Evolutionary conservation across 352 stramenopile species (phyloP).

Genomic region (Phytophthora crassamura): DNA sequence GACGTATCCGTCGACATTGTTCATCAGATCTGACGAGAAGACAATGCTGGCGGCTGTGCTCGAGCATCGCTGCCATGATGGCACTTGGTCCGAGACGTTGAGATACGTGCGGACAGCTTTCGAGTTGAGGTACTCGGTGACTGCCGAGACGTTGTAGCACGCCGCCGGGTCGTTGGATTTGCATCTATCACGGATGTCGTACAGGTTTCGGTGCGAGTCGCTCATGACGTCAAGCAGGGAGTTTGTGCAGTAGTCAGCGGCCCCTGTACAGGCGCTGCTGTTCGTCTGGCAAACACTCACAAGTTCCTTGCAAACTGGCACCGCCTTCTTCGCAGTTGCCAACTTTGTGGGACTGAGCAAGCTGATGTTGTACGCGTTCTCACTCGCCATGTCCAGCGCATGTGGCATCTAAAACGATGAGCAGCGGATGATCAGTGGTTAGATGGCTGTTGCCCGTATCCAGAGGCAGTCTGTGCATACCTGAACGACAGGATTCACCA

Average conservation of each 20-base stretch:
- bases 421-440: slow-evolving; percentile 18
- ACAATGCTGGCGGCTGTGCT: slow-evolving; percentile 79
- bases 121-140: slow-evolving; percentile 69
- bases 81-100: slow-evolving; percentile 36
- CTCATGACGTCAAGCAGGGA: slow-evolving; percentile 22
- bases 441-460: too few relatives aligned
- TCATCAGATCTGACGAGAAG: slow-evolving; percentile 59
- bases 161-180: slow-evolving; percentile 13
- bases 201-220: slow-evolving; percentile 46
- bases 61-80: slow-evolving; percentile 90
- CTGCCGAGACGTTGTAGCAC: slow-evolving; percentile 26
- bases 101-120: slow-evolving; percentile 42
- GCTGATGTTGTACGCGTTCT: slow-evolving; percentile 62
- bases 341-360: slow-evolving; percentile 40
- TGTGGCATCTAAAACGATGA: slow-evolving; percentile 38
- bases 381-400: slow-evolving; percentile 46
- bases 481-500: slow-evolving; percentile 54
- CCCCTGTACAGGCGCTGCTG: slow-evolving; percentile 24
- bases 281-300: slow-evolving; percentile 36
- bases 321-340: slow-evolving; percentile 28
- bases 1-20: slow-evolving; percentile 31
- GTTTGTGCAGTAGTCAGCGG: slow-evolving; percentile 24
- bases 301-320: slow-evolving; percentile 37
- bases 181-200: slow-evolving; percentile 57
- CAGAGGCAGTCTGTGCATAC: slow-evolving; percentile 17